Percentiles rank a stretch among this genome's conserved stretches.
Evolutionary conservation across 805 yeast genomes (phyloP).

Genomic region (Clavispora phyllophila): DNA sequence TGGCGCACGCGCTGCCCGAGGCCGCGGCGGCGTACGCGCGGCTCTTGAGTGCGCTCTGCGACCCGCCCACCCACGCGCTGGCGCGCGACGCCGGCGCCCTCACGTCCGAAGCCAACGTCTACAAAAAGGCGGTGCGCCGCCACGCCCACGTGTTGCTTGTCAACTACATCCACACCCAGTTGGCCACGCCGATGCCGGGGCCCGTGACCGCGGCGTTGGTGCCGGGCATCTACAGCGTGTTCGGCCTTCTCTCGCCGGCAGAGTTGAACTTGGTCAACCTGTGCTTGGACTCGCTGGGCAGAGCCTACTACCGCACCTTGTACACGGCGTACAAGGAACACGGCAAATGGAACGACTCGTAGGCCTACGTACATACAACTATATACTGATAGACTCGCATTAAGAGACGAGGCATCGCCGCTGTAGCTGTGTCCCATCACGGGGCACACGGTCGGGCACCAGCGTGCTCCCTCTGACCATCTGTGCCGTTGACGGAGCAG

Average conservation of each 20-base stretch:
- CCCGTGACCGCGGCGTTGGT: conserved; percentile 44
- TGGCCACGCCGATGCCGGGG: conserved; percentile 45
- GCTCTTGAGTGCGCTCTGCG: conserved; percentile 64
- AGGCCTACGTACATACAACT: conserved; percentile 2
- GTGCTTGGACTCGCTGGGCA: conserved; percentile 64
- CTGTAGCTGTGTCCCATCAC: too few relatives aligned
- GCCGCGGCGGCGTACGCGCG: conserved; percentile 49
- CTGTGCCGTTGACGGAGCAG: too few relatives aligned
- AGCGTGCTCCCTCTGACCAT: too few relatives aligned
- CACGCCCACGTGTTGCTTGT: conserved; percentile 56
- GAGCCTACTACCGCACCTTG: conserved; percentile 59
- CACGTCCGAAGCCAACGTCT: conserved; percentile 49
- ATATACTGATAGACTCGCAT: not conserved
- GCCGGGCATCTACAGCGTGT: conserved; percentile 54
- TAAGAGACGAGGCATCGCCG: too few relatives aligned
- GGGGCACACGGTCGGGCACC: too few relatives aligned
- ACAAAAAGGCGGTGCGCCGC: conserved; percentile 59
- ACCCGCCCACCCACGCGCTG: conserved; percentile 46
- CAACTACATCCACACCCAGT: conserved; percentile 51
- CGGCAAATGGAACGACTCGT: conserved; percentile 78
- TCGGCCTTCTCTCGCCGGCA: conserved; percentile 62
- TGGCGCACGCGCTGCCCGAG: conserved; percentile 23
- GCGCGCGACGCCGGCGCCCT: conserved; percentile 30
- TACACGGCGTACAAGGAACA: conserved; percentile 68
- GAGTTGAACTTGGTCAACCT: conserved; percentile 63